Conservation (phyloP, 2,329 filamentous ascomycete genomes). For the Penicillium sp. region DNA sequence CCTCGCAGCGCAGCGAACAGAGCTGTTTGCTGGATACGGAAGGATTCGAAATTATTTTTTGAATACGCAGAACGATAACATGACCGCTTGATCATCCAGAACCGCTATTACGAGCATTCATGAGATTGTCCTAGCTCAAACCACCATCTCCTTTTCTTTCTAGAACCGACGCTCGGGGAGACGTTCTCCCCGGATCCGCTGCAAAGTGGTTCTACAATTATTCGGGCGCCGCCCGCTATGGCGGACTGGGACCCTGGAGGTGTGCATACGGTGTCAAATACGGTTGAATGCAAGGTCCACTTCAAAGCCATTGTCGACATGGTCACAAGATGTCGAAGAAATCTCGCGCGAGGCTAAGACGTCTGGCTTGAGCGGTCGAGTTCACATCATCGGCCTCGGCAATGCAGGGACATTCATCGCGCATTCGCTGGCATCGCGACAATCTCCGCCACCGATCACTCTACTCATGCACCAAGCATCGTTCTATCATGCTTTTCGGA, state of each 20-base stretch:
- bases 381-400: conserved; percentile 74
- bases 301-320: conserved; percentile 22
- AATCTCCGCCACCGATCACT: conserved; percentile 65
- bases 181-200: conserved; percentile 11
- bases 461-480: conserved; percentile 63
- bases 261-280: conserved; percentile 8
- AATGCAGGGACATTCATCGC: conserved; percentile 78
- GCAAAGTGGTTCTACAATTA: conserved; percentile 34
- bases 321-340: conserved; percentile 24
- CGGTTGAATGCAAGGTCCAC: neutral
- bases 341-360: conserved; percentile 14
- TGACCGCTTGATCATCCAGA: neutral
- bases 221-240: conserved; percentile 28
- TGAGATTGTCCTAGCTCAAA: neutral
- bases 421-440: conserved; percentile 58
- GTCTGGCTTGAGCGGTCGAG: conserved; percentile 41
- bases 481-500: conserved; percentile 31
- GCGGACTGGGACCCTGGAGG: conserved; percentile 21
- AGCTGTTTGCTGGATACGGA: neutral
- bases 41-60: neutral
- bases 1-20: neutral
- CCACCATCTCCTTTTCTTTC: neutral
- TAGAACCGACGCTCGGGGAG: conserved; percentile 9
- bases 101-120: neutral
- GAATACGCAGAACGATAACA: neutral